phyloP scores from a whole-genome alignment of 768 basidiomycete species.

The Kwoniella sp. region DNA sequence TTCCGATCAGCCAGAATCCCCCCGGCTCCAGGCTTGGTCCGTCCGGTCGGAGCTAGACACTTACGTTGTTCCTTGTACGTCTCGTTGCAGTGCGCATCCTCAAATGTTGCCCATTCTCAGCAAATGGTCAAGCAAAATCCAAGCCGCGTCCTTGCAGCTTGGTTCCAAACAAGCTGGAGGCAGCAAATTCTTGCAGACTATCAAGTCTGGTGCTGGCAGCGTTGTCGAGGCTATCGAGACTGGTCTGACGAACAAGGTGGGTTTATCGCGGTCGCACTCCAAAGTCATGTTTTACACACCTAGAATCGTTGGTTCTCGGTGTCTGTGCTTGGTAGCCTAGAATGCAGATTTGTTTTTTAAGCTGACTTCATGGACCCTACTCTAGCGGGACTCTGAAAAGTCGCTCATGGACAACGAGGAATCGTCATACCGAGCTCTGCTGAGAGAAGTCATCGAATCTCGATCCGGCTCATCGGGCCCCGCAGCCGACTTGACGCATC shows the following conservation, averaged over 20 bases:
- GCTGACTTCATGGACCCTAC: no score
- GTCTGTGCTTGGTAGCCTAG: background rate
- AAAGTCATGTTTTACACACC: background rate
- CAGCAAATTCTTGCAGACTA: slow-evolving; percentile 60
- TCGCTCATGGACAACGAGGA: slow-evolving; percentile 48
- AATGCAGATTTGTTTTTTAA: background rate
- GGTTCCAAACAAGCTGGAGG: slow-evolving; percentile 64
- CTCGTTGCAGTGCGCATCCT: slow-evolving; percentile 68
- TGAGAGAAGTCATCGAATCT: slow-evolving; percentile 87
- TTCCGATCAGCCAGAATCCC: background rate
- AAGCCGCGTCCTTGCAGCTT: slow-evolving; percentile 78
- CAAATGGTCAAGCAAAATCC: slow-evolving; percentile 96
- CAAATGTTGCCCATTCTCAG: slow-evolving; percentile 74
- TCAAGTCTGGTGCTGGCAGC: slow-evolving; percentile 45
- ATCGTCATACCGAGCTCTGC: slow-evolving; percentile 77
- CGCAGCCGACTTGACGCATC: slow-evolving; percentile 37
- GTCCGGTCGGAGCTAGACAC: slow-evolving; percentile 50
- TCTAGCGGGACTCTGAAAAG: slow-evolving; percentile 34
- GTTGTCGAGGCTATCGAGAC: slow-evolving; percentile 79
- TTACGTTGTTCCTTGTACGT: background rate
- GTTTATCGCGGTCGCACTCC: slow-evolving; percentile 7
- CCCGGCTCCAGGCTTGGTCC: no score
- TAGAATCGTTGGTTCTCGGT: background rate
- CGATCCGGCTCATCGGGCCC: slow-evolving; percentile 28
- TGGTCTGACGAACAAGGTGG: slow-evolving; percentile 59